Base-by-base conservation (phyloP, 2,329 filamentous ascomycete species). In the Zalaria obscura region DNA sequence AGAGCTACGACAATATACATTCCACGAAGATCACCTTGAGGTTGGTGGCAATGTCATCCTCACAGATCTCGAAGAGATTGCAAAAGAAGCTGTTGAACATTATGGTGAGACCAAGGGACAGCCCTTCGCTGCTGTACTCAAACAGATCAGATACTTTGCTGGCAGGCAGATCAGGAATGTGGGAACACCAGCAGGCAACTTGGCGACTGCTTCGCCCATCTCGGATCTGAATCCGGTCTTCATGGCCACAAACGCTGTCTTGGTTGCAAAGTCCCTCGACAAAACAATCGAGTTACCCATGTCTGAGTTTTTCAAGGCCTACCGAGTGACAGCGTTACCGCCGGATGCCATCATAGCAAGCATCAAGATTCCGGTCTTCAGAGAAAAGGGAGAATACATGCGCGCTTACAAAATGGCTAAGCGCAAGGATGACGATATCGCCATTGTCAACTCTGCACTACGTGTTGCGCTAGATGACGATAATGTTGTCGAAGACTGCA, bases 341-440 rank as follows among this genome's bases (percentile, higher is more conserved):
- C 69, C 76, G 25, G 79, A 95, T 56, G 85, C 85, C 1, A 76
- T 96, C 47, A 89, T 98, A 45, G 78, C 86, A 1, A 80, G 80
- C 35, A 80, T 98, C 47, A 76, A 81, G n/a, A 85, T 98, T 36
- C 91, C 91, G 0, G 65, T 83, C 3, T 81, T 83, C 0, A 70
- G 70, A 3, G 72, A 78, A 40, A 82, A 80, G 52, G 80, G 83
- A 3, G 91, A 96, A 57, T 86, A 80, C 56, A 81, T 94, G 58
- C 75, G 83, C 35, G 80, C 89, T 1, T 96, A 95, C 63, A 98
- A 98, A 63, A 89, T 96, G 59, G 78, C 91, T 1, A 98, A 98
- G 68, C 70, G 91, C 50, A 96, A 96, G 57, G 91, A 98, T 53
- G 91, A 98, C 53, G 91, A 98, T 56, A 96, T 98, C 56, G 91